Percentiles rank a stretch among this genome's conserved stretches.
These are phyloP conservation scores for Mycena haematopus DNA, from an alignment of 768 basidiomycete genomes.

Conservation along the genomic window DNA sequence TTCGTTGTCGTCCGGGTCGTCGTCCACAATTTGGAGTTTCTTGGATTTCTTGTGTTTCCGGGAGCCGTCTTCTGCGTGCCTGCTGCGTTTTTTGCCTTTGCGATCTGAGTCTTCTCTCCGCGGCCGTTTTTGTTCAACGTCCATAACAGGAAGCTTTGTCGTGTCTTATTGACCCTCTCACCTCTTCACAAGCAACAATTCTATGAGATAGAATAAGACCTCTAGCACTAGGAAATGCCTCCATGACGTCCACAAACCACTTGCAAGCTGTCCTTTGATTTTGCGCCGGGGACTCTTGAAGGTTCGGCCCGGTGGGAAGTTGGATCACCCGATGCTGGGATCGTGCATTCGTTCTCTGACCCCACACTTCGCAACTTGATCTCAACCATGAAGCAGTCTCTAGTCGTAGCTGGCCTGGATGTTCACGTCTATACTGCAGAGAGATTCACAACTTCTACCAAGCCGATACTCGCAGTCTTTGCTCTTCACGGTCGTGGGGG, in stretches of 20 bases:
- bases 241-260: too few relatives aligned
- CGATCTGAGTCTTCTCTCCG: slow-evolving; percentile 45
- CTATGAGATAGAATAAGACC: too few relatives aligned
- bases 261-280: too few relatives aligned
- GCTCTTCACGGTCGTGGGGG: slow-evolving; percentile 50
- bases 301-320: too few relatives aligned
- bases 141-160: slow-evolving; percentile 24
- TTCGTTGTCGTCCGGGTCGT: slow-evolving; percentile 75
- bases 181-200: too few relatives aligned
- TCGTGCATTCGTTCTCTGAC: too few relatives aligned
- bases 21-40: slow-evolving; percentile 63
- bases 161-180: too few relatives aligned
- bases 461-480: slow-evolving; percentile 46
- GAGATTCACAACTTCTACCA: slow-evolving; percentile 22
- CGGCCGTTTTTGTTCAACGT: slow-evolving; percentile 36
- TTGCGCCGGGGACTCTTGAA: too few relatives aligned
- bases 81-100: slow-evolving; percentile 62
- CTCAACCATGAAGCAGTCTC: slow-evolving; percentile 20
- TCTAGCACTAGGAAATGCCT: too few relatives aligned
- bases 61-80: slow-evolving; percentile 48
- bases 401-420: slow-evolving; percentile 46
- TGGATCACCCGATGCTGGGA: too few relatives aligned
- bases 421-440: slow-evolving; percentile 41
- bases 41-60: slow-evolving; percentile 42
- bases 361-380: too few relatives aligned